These are phyloP conservation scores for Phytophthora lateralis DNA, from an alignment of 352 stramenopile species.

Conservation along the genomic window DNA sequence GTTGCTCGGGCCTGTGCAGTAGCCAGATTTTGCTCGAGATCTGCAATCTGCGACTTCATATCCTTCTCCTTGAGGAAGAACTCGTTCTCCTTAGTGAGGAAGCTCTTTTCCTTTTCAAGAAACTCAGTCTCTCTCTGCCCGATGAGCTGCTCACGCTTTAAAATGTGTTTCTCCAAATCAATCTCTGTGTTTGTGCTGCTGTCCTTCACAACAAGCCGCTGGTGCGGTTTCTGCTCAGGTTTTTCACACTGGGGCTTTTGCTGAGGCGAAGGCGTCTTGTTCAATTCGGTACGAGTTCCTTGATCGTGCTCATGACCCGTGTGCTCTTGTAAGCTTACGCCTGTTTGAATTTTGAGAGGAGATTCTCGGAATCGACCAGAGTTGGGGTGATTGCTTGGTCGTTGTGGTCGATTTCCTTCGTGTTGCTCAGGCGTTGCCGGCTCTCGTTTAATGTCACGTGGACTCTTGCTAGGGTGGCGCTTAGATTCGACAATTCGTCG, in stretches of 20 bases:
- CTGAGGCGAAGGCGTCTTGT: conserved; percentile 3
- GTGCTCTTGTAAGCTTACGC: neutral
- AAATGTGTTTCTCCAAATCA: conserved; percentile 54
- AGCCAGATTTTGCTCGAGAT: conserved; percentile 38
- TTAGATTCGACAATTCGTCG: conserved; percentile 40
- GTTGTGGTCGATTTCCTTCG: neutral
- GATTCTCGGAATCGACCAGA: neutral
- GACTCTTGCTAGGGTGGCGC: conserved; percentile 13
- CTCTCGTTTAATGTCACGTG: conserved; percentile 6
- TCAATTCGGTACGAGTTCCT: neutral
- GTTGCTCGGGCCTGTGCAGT: conserved; percentile 18
- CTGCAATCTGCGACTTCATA: conserved; percentile 28
- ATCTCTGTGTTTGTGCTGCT: conserved; percentile 65
- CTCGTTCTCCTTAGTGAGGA: conserved; percentile 44
- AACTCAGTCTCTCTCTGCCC: conserved; percentile 37
- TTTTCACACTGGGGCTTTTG: neutral
- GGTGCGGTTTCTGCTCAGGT: neutral
- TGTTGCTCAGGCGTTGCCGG: neutral
- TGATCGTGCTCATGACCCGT: neutral
- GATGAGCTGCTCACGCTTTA: conserved; percentile 46
- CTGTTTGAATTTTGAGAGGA: conserved; percentile 5
- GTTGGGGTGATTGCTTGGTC: conserved; percentile 1
- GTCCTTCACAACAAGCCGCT: conserved; percentile 53
- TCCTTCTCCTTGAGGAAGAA: conserved; percentile 41
- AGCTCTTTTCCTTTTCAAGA: conserved; percentile 41